Evolutionary conservation across 345 rosid genomes (phyloP).

Genomic region (Rhodomyrtus tomentosa): DNA sequence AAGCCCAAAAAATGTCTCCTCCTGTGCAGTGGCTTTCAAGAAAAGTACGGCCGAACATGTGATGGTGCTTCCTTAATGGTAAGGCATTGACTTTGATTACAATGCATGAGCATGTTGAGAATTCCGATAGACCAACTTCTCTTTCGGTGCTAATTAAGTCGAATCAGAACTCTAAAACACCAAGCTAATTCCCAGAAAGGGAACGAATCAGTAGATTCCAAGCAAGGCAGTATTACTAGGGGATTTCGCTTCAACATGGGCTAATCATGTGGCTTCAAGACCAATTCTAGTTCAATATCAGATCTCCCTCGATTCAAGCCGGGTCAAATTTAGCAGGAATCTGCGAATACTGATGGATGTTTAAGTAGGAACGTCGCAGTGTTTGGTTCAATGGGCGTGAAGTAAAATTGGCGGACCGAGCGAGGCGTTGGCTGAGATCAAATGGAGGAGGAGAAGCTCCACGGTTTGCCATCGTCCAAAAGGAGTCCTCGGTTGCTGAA

Average conservation of each 20-base stretch:
- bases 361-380: background rate
- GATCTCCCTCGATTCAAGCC: background rate
- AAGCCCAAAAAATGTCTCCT: background rate
- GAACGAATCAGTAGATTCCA: background rate
- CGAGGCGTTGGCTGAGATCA: background rate
- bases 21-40: background rate
- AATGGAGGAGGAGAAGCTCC: background rate
- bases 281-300: background rate
- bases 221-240: background rate
- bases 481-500: background rate
- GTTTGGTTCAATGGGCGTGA: background rate
- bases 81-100: background rate
- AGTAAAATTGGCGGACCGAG: background rate
- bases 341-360: background rate
- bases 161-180: background rate
- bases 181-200: background rate
- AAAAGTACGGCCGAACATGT: background rate
- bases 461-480: background rate
- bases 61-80: background rate
- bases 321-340: background rate
- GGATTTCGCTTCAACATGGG: background rate
- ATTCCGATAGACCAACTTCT: background rate
- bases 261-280: background rate
- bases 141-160: background rate
- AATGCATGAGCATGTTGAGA: background rate